phyloP scores from a whole-genome alignment of 148 eudicot genomes.

The Silene conica region DNA sequence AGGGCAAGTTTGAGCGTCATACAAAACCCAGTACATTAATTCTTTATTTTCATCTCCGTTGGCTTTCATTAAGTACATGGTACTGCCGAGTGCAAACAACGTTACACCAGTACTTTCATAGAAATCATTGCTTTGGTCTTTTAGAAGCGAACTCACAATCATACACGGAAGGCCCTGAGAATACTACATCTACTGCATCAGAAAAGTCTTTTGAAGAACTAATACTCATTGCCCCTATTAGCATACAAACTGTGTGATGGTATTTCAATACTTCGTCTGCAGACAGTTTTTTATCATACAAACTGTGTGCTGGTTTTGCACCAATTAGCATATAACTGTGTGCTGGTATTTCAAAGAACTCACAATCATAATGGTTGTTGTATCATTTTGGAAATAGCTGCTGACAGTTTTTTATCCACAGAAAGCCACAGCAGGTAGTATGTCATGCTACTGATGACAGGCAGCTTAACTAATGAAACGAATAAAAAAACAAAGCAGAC shows the following conservation, averaged over 20 bases:
- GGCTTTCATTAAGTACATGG: neutral
- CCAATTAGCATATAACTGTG: neutral
- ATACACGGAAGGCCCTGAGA: neutral
- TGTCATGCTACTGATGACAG: neutral
- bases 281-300: neutral
- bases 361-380: neutral
- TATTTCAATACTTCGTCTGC: neutral
- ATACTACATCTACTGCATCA: neutral
- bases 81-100: neutral
- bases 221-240: neutral
- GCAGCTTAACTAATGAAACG: neutral
- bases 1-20: neutral
- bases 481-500: neutral
- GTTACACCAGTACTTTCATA: neutral
- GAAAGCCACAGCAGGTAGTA: neutral
- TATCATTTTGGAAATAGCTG: neutral
- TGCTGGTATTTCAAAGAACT: neutral
- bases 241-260: neutral
- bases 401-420: neutral
- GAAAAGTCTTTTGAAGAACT: neutral
- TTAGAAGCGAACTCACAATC: neutral
- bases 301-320: neutral
- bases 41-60: neutral
- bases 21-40: neutral
- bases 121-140: neutral